Percentiles rank a stretch among this genome's conserved stretches.
phyloP scores from a whole-genome alignment of 768 basidiomycete species.

The Macrolepiota fuliginosa region DNA sequence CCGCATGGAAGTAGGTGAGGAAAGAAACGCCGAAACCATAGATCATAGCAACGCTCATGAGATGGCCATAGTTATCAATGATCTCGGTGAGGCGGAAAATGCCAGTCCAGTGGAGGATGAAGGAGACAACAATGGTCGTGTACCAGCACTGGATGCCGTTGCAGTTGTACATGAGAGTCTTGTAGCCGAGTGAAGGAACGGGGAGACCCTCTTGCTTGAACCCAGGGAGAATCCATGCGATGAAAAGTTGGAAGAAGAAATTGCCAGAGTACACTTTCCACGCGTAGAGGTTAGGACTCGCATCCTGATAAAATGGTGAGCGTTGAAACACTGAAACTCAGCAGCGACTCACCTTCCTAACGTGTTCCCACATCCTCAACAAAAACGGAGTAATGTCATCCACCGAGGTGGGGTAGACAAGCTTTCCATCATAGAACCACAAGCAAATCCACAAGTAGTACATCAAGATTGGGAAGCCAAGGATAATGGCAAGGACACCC shows the following conservation, averaged over 20 bases:
- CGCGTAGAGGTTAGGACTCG: constrained; percentile 84
- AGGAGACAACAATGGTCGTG: constrained; percentile 73
- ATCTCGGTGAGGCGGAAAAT: constrained; percentile 92
- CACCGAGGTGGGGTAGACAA: constrained; percentile 65
- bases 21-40: constrained; percentile 82
- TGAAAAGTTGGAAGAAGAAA: constrained; percentile 83
- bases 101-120: constrained; percentile 69
- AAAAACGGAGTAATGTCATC: constrained; percentile 80
- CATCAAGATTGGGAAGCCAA: constrained; percentile 92
- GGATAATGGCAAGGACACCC: constrained; percentile 92
- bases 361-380: constrained; percentile 79
- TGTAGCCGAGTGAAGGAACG: constrained; percentile 91
- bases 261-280: constrained; percentile 90
- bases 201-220: constrained; percentile 94
- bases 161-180: constrained; percentile 94
- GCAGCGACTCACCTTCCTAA: constrained; percentile 56
- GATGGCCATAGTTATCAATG: constrained; percentile 92
- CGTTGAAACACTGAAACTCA: background rate
- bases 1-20: constrained; percentile 75
- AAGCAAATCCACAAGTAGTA: constrained; percentile 99
- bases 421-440: constrained; percentile 89
- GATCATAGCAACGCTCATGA: constrained; percentile 96
- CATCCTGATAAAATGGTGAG: constrained; percentile 57
- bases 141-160: constrained; percentile 89
- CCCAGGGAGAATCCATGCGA: constrained; percentile 90